phyloP scores from a whole-genome alignment of 2,329 filamentous ascomycete genomes.

The Fusarium succisae region DNA sequence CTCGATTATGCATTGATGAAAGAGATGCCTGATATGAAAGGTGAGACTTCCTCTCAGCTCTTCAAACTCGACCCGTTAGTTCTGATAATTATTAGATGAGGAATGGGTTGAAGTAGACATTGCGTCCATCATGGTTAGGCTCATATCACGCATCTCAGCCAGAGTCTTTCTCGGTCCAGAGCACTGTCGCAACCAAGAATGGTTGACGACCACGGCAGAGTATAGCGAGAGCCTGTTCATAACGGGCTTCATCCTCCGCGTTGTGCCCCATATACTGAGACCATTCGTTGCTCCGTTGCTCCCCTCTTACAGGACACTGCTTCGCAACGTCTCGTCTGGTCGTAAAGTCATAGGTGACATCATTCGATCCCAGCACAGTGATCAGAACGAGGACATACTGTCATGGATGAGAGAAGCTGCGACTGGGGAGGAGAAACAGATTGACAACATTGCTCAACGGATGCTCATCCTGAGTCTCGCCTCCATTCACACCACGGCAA shows the following conservation, averaged over 20 bases:
- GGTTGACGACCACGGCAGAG: neutral
- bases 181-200: neutral
- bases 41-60: neutral
- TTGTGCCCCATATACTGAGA: neutral
- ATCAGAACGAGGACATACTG: neutral
- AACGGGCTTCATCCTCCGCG: neutral
- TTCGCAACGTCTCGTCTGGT: neutral
- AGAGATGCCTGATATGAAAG: neutral
- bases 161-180: neutral
- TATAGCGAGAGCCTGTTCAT: neutral
- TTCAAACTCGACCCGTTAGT: accelerated
- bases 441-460: neutral
- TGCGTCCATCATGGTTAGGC: neutral
- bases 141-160: neutral
- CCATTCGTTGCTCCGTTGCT: neutral
- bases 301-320: neutral
- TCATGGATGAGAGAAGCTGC: neutral
- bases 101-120: neutral
- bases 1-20: neutral
- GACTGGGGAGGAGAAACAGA: neutral
- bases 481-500: neutral
- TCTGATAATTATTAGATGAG: neutral
- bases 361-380: neutral
- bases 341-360: neutral
- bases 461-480: neutral